Evolutionary conservation across 208 protist species (phyloP), one percentile per base, ranked within the genome.

Genomic region (Trypanosomatidae sp.): DNA sequence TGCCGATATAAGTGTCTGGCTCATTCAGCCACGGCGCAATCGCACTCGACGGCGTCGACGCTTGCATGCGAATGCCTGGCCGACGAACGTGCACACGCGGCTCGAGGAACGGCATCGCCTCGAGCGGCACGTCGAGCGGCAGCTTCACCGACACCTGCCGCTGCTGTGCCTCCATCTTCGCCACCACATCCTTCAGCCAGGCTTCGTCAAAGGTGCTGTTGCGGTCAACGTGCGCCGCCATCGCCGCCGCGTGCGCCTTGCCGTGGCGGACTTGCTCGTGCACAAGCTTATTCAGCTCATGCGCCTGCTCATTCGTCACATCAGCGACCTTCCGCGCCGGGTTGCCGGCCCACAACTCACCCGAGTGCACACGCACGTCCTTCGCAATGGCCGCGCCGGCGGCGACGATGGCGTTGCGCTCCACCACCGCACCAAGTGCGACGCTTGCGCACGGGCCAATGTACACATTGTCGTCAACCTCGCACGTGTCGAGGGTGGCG

Each of bases 261-360:
- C 62, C 84, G 7, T 49, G 53, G 4, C 23, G 24, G 6, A 85
- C 56, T 27, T 82, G 67, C 11, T 81, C 61, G 30, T 87, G 79
- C n/a, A 89, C 48, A 22, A 87, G 61, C 59, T 83, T 63, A 25
- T 68, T 38, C 25, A 89, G 52, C 48, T 89, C 76, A 6, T 33
- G 48, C 16, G 48, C 53, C 71, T 94, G 76, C 40, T 72, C 78
- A 1, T 65, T 26, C 39, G 56, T 80, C 15, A 96, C 78, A 21
- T 96, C 83, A 10, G 47, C 70, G 10, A 93, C 59, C 60, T 93
- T 91, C 52, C 82, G 66, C 16, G 84, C 83, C 6, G 89, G 86
- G 38, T 81, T 76, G 20, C 89, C 89, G 1, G 82, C 85, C 89
- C 89, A 96, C 15, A 96, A 53, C 67, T 96, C 87, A 0, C 84